Percentiles rank a stretch among this genome's conserved stretches.
These are phyloP conservation scores for Pisolithus microcarpus DNA, from an alignment of 768 basidiomycete species.

Conservation along the genomic window DNA sequence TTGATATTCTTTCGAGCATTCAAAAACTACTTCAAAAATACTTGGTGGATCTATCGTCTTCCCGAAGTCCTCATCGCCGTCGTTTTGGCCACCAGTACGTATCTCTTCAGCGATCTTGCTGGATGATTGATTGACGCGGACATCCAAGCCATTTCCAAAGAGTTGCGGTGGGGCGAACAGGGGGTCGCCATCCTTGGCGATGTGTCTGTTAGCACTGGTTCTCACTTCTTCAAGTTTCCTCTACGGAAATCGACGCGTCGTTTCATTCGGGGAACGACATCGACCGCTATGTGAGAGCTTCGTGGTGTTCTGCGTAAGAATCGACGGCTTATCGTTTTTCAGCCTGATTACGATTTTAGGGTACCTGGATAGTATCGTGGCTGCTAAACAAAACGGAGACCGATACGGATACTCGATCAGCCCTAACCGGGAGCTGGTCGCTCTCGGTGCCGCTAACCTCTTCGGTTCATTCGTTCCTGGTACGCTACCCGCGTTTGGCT, in stretches of 20 bases:
- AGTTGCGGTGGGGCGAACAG: conserved; percentile 65
- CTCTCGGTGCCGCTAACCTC: conserved; percentile 77
- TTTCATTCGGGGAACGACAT: conserved; percentile 73
- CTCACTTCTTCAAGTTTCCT: conserved; percentile 69
- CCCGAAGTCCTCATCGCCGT: conserved; percentile 92
- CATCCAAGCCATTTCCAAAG: conserved; percentile 54
- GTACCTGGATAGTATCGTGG: conserved; percentile 90
- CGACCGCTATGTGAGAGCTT: conserved; percentile 62
- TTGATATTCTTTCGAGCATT: conserved; percentile 56
- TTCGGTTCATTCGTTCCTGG: conserved; percentile 78
- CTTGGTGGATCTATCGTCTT: conserved; percentile 68
- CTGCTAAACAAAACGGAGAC: conserved; percentile 86
- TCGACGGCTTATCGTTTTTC: conserved; percentile 1
- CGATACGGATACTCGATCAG: conserved; percentile 84
- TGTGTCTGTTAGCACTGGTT: conserved; percentile 57
- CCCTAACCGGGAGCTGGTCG: conserved; percentile 93
- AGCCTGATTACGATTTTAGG: conserved; percentile 80
- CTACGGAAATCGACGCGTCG: conserved; percentile 49
- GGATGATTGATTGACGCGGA: background rate
- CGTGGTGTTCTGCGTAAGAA: background rate
- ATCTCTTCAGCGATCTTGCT: background rate
- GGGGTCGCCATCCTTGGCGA: conserved; percentile 82
- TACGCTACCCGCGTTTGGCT: conserved; percentile 86
- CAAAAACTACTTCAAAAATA: conserved; percentile 52
- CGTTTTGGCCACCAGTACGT: conserved; percentile 70